Percentiles rank a stretch among this genome's conserved stretches.
These are phyloP conservation scores for Apiotrichum porosum DNA, from an alignment of 1,284 basidiomycete species.

Conservation along the genomic window DNA sequence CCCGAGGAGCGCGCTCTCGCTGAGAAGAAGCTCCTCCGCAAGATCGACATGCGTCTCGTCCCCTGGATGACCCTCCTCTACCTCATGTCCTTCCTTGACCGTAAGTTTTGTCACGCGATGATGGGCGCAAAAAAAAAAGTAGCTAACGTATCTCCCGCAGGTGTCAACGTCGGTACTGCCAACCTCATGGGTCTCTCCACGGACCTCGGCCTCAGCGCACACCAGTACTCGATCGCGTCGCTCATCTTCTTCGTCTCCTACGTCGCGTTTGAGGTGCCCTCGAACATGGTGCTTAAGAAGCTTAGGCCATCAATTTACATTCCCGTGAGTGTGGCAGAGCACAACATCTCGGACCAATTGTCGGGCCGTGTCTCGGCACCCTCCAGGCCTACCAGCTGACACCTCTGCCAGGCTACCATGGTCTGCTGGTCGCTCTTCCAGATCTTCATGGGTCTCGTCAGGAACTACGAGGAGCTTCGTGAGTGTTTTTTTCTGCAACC, in stretches of 20 bases:
- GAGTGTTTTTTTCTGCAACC: no score
- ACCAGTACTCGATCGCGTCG: slow-evolving; percentile 46
- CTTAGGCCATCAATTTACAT: slow-evolving; percentile 47
- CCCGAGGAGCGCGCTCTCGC: slow-evolving; percentile 34
- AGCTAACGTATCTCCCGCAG: no score
- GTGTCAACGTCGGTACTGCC: slow-evolving; percentile 49
- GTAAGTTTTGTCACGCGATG: slow-evolving; percentile 12
- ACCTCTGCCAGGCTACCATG: no score
- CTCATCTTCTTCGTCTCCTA: slow-evolving; percentile 46
- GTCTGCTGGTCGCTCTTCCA: slow-evolving; percentile 43
- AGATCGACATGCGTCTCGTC: slow-evolving; percentile 44
- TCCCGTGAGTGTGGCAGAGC: slow-evolving; percentile 20
- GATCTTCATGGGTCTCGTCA: slow-evolving; percentile 48
- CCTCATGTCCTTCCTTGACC: slow-evolving; percentile 51
- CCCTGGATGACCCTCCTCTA: slow-evolving; percentile 49
- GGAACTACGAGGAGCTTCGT: slow-evolving; percentile 44
- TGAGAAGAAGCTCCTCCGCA: slow-evolving; percentile 42
- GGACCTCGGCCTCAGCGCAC: slow-evolving; percentile 44
- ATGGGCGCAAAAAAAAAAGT: no score
- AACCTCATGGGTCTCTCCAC: slow-evolving; percentile 39
- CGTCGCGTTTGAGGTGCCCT: slow-evolving; percentile 50
- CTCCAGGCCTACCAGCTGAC: no score
- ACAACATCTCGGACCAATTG: no score
- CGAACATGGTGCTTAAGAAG: slow-evolving; percentile 50
- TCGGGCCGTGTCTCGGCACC: no score